Evolutionary conservation across 2,329 filamentous ascomycete genomes (phyloP), one percentile per base, ranked within the genome.

Genomic region (Drechslerella coelobrocha): DNA sequence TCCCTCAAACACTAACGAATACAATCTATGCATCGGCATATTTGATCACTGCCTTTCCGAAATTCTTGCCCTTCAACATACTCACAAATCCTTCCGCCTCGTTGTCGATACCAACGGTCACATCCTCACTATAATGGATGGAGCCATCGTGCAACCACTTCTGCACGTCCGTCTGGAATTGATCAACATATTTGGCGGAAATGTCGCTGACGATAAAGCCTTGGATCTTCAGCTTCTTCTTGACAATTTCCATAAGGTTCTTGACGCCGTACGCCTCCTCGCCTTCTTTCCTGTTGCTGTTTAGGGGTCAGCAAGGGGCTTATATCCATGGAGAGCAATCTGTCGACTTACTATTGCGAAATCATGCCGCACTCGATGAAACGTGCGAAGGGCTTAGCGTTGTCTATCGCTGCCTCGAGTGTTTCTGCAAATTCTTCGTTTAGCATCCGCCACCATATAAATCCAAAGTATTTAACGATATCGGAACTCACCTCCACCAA

Each of bases 41-140:
- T 82, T 90, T 89, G 76, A 94, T 76, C 21, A 94, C 84, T 14
- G 90, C 89, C 84, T 96, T 96, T 75, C 91, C 91, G 79, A 92
- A 90, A 81, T 95, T 95, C 79, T 89, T 84, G 51, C 91, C 91
- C 76, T 85, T 78, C 60, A 94, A 83, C 82, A 95, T 87, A 10
- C 86, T 89, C 10, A 93, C 79, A 69, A 95, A 83, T 0, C 88
- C 91, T 62, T 92, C 85, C 4, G 86, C 81, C 0, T 88, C 88
- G 72, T 90, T 87, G 72, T 95, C 91, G 68, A 95, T 92, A 19
- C 91, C 90, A 59, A 88, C 83, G 0, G 88, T 91, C 65, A 89
- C 81, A 75, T 84, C 81, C 72, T 88, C 82, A 80, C 88, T 86
- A 53, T 86, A 84, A 82, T 89, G 89, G 81, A 95, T 84, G 3